Percentiles rank a stretch among this genome's conserved stretches.
Conservation (phyloP, 352 stramenopile genomes). For the Pilasporangium apinafurcum region DNA sequence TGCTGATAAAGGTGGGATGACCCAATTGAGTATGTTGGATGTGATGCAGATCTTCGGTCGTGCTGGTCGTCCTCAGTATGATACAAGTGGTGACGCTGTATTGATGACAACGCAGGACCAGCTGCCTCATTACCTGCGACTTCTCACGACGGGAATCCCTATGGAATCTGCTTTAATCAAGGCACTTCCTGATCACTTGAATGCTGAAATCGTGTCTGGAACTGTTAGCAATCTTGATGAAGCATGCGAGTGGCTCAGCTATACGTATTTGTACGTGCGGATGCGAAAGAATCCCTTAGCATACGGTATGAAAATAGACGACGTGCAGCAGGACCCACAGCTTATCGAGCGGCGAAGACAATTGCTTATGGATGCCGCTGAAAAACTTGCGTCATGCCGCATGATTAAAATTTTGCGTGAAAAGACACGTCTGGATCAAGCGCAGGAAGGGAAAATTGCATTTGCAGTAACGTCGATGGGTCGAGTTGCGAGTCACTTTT, state of each 20-base stretch:
- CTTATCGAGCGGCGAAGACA: conserved; percentile 64
- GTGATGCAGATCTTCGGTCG: conserved; percentile 99
- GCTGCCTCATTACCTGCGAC: conserved; percentile 91
- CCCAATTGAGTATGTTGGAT: conserved; percentile 98
- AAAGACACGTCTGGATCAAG: conserved; percentile 25
- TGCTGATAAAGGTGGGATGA: conserved; percentile 96
- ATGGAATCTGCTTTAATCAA: conserved; percentile 99
- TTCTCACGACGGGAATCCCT: conserved; percentile 94
- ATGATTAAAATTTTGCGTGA: conserved; percentile 83
- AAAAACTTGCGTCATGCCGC: conserved; percentile 67
- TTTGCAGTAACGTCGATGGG: conserved; percentile 96
- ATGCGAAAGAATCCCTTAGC: conserved; percentile 98
- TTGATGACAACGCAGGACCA: conserved; percentile 97
- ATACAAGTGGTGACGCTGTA: conserved; percentile 97
- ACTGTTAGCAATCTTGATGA: conserved; percentile 98
- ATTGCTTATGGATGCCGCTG: conserved; percentile 64
- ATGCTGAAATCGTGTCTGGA: conserved; percentile 98
- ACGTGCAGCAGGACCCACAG: conserved; percentile 88
- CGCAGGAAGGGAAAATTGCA: conserved; percentile 34
- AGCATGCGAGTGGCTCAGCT: conserved; percentile 95
- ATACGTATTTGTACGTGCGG: conserved; percentile 99
- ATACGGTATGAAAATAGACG: conserved; percentile 95
- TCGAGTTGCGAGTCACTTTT: conserved; percentile 98
- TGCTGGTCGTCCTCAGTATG: conserved; percentile 98
- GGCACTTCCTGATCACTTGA: conserved; percentile 97